phyloP scores from a whole-genome alignment of 148 eudicot genomes.

The Talinum fruticosum region DNA sequence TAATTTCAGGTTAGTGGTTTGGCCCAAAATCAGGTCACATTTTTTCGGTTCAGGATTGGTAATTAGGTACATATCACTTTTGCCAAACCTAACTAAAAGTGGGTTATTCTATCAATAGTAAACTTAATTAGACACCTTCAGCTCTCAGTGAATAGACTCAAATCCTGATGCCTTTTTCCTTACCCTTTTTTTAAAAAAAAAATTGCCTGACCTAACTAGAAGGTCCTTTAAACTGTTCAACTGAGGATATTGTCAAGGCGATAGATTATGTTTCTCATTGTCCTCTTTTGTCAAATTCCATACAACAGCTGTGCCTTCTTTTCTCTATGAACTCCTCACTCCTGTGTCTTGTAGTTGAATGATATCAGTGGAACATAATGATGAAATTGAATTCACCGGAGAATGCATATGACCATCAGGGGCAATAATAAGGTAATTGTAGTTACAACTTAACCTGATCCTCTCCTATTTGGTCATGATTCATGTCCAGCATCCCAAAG shows the following conservation, averaged over 20 bases:
- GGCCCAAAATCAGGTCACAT: background rate
- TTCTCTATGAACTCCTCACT: background rate
- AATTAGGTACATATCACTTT: background rate
- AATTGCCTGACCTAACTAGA: background rate
- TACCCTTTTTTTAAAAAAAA: too few relatives aligned
- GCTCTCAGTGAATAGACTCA: too few relatives aligned
- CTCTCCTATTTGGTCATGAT: slow-evolving; percentile 18
- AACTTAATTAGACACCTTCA: too few relatives aligned
- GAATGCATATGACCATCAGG: background rate
- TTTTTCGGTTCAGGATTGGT: background rate
- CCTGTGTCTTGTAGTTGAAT: background rate
- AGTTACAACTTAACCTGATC: slow-evolving; percentile 20
- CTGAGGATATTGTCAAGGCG: background rate
- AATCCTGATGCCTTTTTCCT: too few relatives aligned
- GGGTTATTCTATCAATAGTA: too few relatives aligned
- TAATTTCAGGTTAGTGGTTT: background rate
- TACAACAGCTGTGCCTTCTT: background rate
- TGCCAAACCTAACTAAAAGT: background rate
- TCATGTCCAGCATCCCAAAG: slow-evolving; percentile 36
- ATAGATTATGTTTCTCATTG: background rate
- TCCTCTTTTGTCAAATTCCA: too few relatives aligned
- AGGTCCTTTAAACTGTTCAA: background rate
- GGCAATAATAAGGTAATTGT: background rate
- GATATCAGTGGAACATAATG: background rate
- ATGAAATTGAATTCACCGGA: background rate